phyloP scores from a whole-genome alignment of 345 rosid genomes.

The Populus deltoides region DNA sequence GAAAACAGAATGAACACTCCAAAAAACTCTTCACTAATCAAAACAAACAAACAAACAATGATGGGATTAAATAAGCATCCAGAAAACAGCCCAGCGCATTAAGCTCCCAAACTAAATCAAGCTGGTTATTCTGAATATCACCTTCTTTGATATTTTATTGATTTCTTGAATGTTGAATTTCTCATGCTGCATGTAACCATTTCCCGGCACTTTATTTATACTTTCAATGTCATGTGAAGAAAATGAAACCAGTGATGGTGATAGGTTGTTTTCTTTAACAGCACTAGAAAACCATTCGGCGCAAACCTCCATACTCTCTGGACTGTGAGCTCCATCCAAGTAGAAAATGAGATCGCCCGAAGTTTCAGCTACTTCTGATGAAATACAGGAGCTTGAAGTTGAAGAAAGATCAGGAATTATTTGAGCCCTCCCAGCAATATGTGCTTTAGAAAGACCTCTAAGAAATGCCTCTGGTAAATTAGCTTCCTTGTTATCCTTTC shows the following conservation, averaged over 20 bases:
- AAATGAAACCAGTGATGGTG: slow-evolving; percentile 21
- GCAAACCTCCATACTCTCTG: slow-evolving; percentile 94
- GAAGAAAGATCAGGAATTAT: slow-evolving; percentile 47
- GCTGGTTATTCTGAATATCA: slow-evolving; percentile 15
- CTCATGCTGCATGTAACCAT: slow-evolving; percentile 37
- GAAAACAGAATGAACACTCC: neutral
- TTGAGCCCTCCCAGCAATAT: slow-evolving; percentile 79
- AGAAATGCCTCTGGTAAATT: slow-evolving; percentile 56
- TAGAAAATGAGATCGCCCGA: slow-evolving; percentile 70
- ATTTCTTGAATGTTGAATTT: slow-evolving; percentile 22
- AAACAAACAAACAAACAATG: neutral
- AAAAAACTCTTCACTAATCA: neutral
- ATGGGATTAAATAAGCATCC: slow-evolving; percentile 1
- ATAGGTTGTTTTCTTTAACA: slow-evolving; percentile 34
- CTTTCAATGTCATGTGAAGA: slow-evolving; percentile 21
- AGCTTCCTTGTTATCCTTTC: slow-evolving; percentile 39
- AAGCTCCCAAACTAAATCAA: neutral
- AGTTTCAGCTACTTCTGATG: slow-evolving; percentile 32
- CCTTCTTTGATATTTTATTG: slow-evolving; percentile 59
- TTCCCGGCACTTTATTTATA: slow-evolving; percentile 24
- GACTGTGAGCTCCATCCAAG: slow-evolving; percentile 98
- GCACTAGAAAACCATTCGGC: slow-evolving; percentile 79
- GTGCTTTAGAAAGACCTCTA: slow-evolving; percentile 82
- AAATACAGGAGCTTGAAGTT: slow-evolving; percentile 27
- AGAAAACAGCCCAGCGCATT: neutral